A percentile compares a stretch with the other conserved stretches of the same genome.
Conservation (phyloP, 2,329 filamentous ascomycete genomes). For the Zymoseptoria tritici region DNA sequence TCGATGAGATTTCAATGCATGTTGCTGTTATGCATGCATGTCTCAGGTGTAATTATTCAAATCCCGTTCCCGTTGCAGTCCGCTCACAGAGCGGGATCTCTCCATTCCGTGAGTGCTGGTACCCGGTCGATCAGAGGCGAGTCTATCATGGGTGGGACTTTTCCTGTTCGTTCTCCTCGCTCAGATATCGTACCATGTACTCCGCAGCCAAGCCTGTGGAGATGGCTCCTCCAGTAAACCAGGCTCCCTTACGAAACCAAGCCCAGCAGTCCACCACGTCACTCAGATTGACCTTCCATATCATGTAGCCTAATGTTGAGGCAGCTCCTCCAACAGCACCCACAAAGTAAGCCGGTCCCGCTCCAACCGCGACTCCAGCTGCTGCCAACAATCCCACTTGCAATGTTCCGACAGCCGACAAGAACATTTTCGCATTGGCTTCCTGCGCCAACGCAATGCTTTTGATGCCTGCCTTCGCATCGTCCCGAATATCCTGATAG, state of each 20-base stretch:
- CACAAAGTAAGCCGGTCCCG: conserved; percentile 52
- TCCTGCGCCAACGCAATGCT: conserved; percentile 77
- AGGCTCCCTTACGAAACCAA: conserved; percentile 58
- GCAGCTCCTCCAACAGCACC: conserved; percentile 52
- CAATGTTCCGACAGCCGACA: conserved; percentile 60
- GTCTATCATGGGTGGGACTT: background rate
- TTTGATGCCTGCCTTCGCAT: conserved; percentile 80
- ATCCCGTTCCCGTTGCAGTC: background rate
- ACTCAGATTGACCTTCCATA: conserved; percentile 51
- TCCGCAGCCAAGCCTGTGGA: conserved; percentile 49
- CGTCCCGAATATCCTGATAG: conserved; percentile 84
- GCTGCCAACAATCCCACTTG: conserved; percentile 64
- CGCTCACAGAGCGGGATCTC: background rate
- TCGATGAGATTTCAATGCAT: background rate
- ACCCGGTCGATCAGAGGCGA: too few relatives aligned
- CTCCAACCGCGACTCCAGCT: conserved; percentile 57
- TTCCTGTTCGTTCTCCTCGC: background rate
- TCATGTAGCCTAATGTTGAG: conserved; percentile 50
- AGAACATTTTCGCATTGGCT: conserved; percentile 65
- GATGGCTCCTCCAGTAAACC: conserved; percentile 55
- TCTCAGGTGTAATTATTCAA: background rate
- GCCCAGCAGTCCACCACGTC: conserved; percentile 54
- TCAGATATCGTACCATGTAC: conserved; percentile 34
- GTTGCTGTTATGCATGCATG: background rate
- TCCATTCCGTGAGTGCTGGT: too few relatives aligned